Percentiles rank a stretch among this genome's conserved stretches.
Evolutionary conservation across 805 yeast genomes (phyloP).

Genomic region (Cyberlindnera veronae): DNA sequence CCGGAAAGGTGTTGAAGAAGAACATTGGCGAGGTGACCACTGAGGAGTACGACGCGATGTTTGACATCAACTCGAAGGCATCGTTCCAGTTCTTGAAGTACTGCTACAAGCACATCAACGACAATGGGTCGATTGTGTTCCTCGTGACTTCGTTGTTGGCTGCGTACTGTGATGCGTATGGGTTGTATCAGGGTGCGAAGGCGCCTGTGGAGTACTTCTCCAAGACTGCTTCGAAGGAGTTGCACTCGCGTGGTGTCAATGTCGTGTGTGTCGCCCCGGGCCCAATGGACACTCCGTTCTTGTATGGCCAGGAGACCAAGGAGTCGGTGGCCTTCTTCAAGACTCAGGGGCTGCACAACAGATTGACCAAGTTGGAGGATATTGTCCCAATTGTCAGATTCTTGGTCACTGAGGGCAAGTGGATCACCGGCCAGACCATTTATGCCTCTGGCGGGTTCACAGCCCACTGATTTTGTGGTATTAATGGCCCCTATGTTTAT

Average conservation of each 20-base stretch:
- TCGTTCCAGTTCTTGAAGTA: conserved; percentile 60
- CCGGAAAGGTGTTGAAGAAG: conserved; percentile 65
- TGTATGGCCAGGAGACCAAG: conserved; percentile 56
- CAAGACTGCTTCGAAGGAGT: conserved; percentile 54
- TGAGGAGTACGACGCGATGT: conserved; percentile 53
- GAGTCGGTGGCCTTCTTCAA: conserved; percentile 53
- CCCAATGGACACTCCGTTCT: conserved; percentile 65
- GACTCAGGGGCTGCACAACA: conserved; percentile 42
- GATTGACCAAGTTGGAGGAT: conserved; percentile 56
- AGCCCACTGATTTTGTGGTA: conserved; percentile 56
- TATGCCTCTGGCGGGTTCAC: conserved; percentile 65
- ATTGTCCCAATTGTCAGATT: conserved; percentile 62
- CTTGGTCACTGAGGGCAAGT: conserved; percentile 59
- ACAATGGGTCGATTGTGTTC: conserved; percentile 52
- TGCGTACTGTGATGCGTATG: conserved; percentile 55
- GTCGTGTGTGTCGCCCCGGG: conserved; percentile 62
- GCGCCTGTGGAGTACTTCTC: conserved; percentile 52
- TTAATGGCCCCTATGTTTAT: too few species aligned
- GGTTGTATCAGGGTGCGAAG: conserved; percentile 54
- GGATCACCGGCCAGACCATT: conserved; percentile 71
- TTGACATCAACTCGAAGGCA: conserved; percentile 49
- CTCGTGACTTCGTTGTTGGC: conserved; percentile 63
- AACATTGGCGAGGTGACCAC: conserved; percentile 49
- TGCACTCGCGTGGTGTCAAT: conserved; percentile 41
- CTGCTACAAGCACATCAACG: conserved; percentile 47